Evolutionary conservation across 164 flowering plant genomes (phyloP).

Genomic region (Litsea cubeba): DNA sequence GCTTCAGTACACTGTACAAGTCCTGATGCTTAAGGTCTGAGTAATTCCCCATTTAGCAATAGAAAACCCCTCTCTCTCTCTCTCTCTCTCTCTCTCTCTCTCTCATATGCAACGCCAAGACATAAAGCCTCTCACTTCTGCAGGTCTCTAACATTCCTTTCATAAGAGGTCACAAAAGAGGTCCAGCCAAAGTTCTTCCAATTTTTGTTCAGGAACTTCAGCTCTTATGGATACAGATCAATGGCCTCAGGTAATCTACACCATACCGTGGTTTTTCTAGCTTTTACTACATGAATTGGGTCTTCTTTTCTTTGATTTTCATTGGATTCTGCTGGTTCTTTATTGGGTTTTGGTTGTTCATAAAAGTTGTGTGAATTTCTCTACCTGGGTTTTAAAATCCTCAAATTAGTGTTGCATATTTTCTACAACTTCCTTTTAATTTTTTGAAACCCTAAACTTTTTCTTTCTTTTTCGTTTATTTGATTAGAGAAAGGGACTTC

Average conservation of each 20-base stretch:
- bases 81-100: not conserved
- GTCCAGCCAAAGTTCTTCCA: conserved; percentile 5
- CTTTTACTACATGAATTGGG: not conserved
- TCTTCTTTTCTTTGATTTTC: not conserved
- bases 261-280: not conserved
- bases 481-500: not conserved
- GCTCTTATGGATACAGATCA: conserved; percentile 14
- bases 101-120: not conserved
- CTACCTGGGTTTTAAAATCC: not conserved
- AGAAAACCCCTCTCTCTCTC: not conserved
- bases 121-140: conserved; percentile 3
- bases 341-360: conserved; percentile 4
- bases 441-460: not conserved
- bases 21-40: not conserved
- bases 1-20: not conserved
- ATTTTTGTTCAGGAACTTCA: not conserved
- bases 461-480: conserved; percentile 1
- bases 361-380: not conserved
- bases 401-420: conserved; percentile 1
- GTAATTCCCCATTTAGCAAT: not conserved
- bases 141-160: conserved; percentile 9
- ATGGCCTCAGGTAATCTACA: conserved; percentile 12
- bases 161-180: conserved; percentile 1
- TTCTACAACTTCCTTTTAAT: not conserved
- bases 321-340: not conserved